phyloP scores from a whole-genome alignment of 2,329 filamentous ascomycete genomes.

The Xylariaceae sp. region DNA sequence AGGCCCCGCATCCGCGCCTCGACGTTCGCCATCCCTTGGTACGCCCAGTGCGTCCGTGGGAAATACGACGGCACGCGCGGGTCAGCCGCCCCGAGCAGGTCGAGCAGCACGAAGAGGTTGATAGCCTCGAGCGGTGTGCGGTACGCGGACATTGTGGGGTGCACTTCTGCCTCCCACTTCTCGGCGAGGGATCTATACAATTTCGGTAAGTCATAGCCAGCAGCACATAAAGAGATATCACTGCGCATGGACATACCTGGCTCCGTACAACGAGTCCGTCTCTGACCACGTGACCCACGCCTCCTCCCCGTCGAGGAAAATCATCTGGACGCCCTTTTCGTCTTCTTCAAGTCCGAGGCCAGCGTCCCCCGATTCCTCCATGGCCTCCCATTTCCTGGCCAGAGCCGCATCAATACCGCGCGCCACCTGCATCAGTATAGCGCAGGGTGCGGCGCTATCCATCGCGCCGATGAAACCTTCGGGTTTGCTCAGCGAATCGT shows the following conservation, averaged over 20 bases:
- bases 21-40: constrained; percentile 65
- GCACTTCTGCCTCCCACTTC: constrained; percentile 66
- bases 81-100: constrained; percentile 68
- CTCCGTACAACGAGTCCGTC: constrained; percentile 81
- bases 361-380: constrained; percentile 53
- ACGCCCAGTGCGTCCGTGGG: constrained; percentile 88
- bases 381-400: constrained; percentile 73
- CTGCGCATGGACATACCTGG: constrained; percentile 48
- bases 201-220: constrained; percentile 1
- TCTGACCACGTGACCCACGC: constrained; percentile 78
- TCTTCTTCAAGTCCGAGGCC: constrained; percentile 61
- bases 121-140: constrained; percentile 72
- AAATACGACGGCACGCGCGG: constrained; percentile 82
- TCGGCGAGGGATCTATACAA: constrained; percentile 61
- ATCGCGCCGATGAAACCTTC: constrained; percentile 88
- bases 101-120: constrained; percentile 83
- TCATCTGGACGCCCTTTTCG: constrained; percentile 77
- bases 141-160: constrained; percentile 70
- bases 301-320: constrained; percentile 91
- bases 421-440: constrained; percentile 84
- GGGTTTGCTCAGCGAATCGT: constrained; percentile 77
- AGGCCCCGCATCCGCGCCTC: constrained; percentile 69
- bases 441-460: constrained; percentile 90
- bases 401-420: constrained; percentile 73
- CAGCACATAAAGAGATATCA: background rate